Evolutionary conservation across 2,329 filamentous ascomycete species (phyloP).

Genomic region (Trichocomaceae sp.): DNA sequence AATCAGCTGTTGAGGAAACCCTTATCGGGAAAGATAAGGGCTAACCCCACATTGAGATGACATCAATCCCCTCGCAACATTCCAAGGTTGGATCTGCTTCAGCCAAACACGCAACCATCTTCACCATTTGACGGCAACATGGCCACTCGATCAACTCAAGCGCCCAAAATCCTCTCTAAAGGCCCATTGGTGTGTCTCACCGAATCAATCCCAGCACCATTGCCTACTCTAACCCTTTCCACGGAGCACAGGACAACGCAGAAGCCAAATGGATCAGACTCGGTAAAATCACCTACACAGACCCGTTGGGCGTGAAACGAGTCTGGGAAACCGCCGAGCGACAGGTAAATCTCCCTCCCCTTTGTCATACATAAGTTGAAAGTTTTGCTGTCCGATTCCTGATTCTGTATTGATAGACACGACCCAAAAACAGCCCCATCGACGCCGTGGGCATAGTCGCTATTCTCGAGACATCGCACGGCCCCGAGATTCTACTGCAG

Average conservation of each 20-base stretch:
- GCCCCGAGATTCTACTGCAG: conserved; percentile 43
- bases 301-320: conserved; percentile 37
- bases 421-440: conserved; percentile 47
- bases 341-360: conserved; percentile 24
- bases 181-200: conserved; percentile 8
- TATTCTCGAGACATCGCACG: conserved; percentile 29
- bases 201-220: background rate
- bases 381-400: background rate
- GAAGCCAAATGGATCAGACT: conserved; percentile 40
- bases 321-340: conserved; percentile 43
- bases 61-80: background rate
- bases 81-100: too few species aligned
- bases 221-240: background rate
- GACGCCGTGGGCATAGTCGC: conserved; percentile 55
- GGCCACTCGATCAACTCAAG: background rate
- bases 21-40: background rate
- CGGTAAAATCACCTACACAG: conserved; percentile 38
- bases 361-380: background rate
- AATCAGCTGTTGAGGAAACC: too few species aligned
- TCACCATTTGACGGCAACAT: background rate
- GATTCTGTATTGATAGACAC: conserved; percentile 27
- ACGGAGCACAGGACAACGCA: conserved; percentile 25
- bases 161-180: conserved; percentile 9
- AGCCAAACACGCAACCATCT: too few species aligned
- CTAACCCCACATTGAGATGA: background rate